A percentile compares a stretch with the other conserved stretches of the same genome.
These are phyloP conservation scores for Lipomyces yamanashiensis DNA, from an alignment of 805 yeast genomes.

Conservation along the genomic window DNA sequence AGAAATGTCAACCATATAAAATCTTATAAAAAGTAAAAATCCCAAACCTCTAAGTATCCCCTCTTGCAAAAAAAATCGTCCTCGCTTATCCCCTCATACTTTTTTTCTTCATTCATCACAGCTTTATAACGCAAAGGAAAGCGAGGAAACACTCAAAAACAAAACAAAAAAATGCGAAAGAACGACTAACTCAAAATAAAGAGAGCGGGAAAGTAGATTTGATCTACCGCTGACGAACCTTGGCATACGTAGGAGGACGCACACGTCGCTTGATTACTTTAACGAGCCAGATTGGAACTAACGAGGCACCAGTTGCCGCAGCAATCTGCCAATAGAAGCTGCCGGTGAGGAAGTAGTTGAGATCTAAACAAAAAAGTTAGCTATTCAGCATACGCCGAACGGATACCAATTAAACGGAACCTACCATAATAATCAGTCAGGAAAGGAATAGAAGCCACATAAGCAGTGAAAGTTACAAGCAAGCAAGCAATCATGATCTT, in stretches of 20 bases:
- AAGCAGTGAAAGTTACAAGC: constrained; percentile 67
- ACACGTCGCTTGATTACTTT: constrained; percentile 74
- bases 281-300: constrained; percentile 88
- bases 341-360: constrained; percentile 61
- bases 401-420: background rate
- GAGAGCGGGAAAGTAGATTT: background rate
- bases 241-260: constrained; percentile 95
- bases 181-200: background rate
- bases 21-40: background rate
- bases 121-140: background rate
- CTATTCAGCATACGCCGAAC: background rate
- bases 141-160: no score
- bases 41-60: background rate
- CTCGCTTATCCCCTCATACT: background rate
- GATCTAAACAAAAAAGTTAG: constrained; percentile 30
- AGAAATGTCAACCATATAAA: background rate
- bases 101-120: no score
- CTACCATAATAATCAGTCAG: constrained; percentile 81
- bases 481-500: constrained; percentile 74
- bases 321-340: constrained; percentile 71
- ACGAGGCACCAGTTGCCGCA: constrained; percentile 67
- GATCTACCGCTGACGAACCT: constrained; percentile 70
- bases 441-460: constrained; percentile 78
- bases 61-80: background rate
- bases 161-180: background rate